Evolutionary conservation across 345 rosid genomes (phyloP).

Genomic region (Mercurialis annua): DNA sequence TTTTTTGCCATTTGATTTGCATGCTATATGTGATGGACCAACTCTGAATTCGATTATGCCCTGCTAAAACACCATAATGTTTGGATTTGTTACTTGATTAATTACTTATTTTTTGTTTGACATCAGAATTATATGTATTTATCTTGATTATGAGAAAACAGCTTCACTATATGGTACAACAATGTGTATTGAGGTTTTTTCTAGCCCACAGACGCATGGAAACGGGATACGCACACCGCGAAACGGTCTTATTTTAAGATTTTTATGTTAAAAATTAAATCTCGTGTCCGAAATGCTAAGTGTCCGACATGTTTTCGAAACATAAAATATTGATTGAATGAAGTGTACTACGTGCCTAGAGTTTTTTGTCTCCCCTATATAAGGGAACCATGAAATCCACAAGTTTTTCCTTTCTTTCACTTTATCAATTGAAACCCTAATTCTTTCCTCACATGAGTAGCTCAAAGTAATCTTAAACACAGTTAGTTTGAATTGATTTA

Average conservation of each 20-base stretch:
- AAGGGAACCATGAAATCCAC: neutral
- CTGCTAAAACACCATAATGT: no score
- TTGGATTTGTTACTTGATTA: neutral
- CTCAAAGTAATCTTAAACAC: neutral
- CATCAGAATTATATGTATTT: no score
- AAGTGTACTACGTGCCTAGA: no score
- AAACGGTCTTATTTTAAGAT: no score
- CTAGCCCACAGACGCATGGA: no score
- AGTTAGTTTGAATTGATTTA: neutral
- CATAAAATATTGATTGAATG: no score
- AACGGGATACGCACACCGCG: no score
- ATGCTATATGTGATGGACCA: neutral
- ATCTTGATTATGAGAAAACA: neutral
- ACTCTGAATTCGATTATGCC: no score
- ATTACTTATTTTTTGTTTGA: neutral
- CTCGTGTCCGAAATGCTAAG: no score
- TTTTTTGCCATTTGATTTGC: neutral
- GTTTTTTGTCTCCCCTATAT: neutral
- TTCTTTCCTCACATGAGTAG: neutral
- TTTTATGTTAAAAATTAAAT: no score
- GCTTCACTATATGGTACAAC: neutral
- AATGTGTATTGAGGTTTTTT: neutral
- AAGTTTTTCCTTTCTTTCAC: neutral
- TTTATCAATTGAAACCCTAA: neutral
- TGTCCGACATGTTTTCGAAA: no score